Conservation (phyloP, 257 asterid genomes). For the Henckelia pumila region DNA sequence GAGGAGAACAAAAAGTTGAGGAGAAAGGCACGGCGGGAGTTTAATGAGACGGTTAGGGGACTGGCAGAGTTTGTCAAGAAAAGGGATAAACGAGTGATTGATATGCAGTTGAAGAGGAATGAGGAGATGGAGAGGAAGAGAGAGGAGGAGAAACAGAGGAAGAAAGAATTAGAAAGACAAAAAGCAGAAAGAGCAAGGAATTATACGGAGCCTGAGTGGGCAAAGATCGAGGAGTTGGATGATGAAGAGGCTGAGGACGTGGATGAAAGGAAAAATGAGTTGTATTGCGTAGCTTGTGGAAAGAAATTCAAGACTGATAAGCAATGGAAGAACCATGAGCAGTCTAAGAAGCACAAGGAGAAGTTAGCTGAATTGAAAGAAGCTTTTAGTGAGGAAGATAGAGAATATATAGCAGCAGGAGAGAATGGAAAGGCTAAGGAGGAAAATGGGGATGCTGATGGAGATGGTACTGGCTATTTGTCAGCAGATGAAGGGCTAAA, state of each 20-base stretch:
- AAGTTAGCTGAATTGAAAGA: conserved; percentile 77
- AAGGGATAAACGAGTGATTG: conserved; percentile 93
- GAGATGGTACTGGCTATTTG: conserved; percentile 34
- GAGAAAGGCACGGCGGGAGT: conserved; percentile 81
- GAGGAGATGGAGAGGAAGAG: conserved; percentile 83
- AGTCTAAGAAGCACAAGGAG: conserved; percentile 94
- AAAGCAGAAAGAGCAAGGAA: conserved; percentile 71
- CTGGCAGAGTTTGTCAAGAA: conserved; percentile 87
- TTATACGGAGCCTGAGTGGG: conserved; percentile 88
- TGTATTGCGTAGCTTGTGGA: conserved; percentile 85
- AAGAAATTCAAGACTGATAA: conserved; percentile 94
- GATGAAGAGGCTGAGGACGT: conserved; percentile 55
- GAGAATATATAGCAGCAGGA: conserved; percentile 41
- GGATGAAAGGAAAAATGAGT: conserved; percentile 61
- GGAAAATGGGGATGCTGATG: conserved; percentile 37
- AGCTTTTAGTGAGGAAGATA: conserved; percentile 69
- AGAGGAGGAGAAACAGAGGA: conserved; percentile 70
- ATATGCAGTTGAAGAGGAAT: conserved; percentile 80
- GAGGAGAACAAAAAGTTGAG: conserved; percentile 92
- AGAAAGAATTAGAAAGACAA: conserved; percentile 76
- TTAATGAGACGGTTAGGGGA: conserved; percentile 86
- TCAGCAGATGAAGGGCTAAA: conserved; percentile 56
- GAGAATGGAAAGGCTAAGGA: conserved; percentile 35
- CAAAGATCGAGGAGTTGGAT: conserved; percentile 63
- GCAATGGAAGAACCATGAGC: conserved; percentile 98